Evolutionary conservation across 805 yeast species (phyloP).

Genomic region (Sungouiozyma intestinalis): DNA sequence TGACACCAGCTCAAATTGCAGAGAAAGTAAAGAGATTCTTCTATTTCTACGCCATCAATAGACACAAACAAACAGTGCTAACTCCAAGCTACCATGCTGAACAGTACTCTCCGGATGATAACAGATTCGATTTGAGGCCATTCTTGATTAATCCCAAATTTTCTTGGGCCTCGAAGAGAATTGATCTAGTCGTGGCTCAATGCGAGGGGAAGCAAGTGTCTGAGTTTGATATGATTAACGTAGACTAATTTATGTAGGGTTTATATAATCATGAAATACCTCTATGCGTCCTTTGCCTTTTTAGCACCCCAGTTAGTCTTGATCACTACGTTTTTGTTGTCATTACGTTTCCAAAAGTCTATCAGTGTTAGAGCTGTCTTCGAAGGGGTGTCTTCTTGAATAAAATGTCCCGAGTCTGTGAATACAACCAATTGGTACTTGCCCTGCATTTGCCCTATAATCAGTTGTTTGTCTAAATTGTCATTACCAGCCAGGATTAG

Average conservation of each 20-base stretch:
- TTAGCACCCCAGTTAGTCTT: slow-evolving; percentile 32
- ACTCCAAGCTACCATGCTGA: slow-evolving; percentile 98
- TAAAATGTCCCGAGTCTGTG: slow-evolving; percentile 76
- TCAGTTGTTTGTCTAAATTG: slow-evolving; percentile 69
- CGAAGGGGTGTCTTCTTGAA: slow-evolving; percentile 84
- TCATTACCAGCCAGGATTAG: slow-evolving; percentile 84
- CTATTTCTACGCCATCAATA: slow-evolving; percentile 86
- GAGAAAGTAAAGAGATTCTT: slow-evolving; percentile 87
- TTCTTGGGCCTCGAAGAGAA: slow-evolving; percentile 81
- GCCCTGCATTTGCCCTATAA: slow-evolving; percentile 98
- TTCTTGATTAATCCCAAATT: slow-evolving; percentile 84
- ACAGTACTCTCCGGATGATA: slow-evolving; percentile 96
- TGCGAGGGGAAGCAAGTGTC: slow-evolving; percentile 30
- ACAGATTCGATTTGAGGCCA: slow-evolving; percentile 93
- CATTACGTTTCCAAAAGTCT: slow-evolving; percentile 38
- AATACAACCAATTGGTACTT: slow-evolving; percentile 81
- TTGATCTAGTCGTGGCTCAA: slow-evolving; percentile 66
- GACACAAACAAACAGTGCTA: slow-evolving; percentile 95
- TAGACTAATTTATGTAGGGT: slow-evolving; percentile 15
- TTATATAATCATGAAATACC: background rate
- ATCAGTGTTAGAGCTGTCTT: slow-evolving; percentile 48
- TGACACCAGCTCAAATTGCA: slow-evolving; percentile 78
- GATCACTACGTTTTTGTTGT: slow-evolving; percentile 25
- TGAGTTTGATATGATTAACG: slow-evolving; percentile 23
- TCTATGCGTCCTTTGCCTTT: background rate